phyloP scores from a whole-genome alignment of 768 basidiomycete genomes.

The Collybia sp. region DNA sequence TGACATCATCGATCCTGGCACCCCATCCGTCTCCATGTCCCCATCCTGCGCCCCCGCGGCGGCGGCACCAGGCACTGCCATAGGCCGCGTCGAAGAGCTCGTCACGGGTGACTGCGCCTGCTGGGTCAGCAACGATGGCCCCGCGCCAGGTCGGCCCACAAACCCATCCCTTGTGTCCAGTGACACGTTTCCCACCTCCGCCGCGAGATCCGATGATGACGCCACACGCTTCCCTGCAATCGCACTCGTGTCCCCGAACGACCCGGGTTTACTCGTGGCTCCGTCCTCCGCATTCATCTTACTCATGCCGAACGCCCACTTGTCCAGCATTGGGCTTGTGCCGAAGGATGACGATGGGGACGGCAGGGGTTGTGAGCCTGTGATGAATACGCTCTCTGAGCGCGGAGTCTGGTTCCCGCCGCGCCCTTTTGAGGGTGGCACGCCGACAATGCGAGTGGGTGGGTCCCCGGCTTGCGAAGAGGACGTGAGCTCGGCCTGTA shows the following conservation, averaged over 20 bases:
- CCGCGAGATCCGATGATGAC: slow-evolving; percentile 26
- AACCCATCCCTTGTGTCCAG: slow-evolving; percentile 27
- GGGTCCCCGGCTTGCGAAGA: slow-evolving; percentile 39
- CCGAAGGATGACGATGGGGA: slow-evolving; percentile 74
- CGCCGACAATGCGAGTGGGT: slow-evolving; percentile 78
- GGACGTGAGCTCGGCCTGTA: slow-evolving; percentile 71
- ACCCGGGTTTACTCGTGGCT: slow-evolving; percentile 17
- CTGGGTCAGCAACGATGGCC: slow-evolving; percentile 73
- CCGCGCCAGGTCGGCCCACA: slow-evolving; percentile 27
- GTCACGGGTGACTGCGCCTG: slow-evolving; percentile 39
- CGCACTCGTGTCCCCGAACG: slow-evolving; percentile 1
- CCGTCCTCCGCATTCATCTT: slow-evolving; percentile 50
- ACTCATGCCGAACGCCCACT: slow-evolving; percentile 89
- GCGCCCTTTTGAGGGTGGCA: slow-evolving; percentile 87
- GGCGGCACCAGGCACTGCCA: slow-evolving; percentile 12
- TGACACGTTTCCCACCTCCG: slow-evolving; percentile 35
- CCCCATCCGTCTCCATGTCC: slow-evolving; percentile 13
- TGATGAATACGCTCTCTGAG: slow-evolving; percentile 73
- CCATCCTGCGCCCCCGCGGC: slow-evolving; percentile 12
- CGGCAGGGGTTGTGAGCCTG: slow-evolving; percentile 90
- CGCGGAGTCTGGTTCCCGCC: slow-evolving; percentile 97
- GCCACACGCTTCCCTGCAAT: slow-evolving; percentile 9
- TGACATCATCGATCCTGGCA: slow-evolving; percentile 25
- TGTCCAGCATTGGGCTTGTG: slow-evolving; percentile 71
- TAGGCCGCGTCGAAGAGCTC: slow-evolving; percentile 16